phyloP scores from a whole-genome alignment of 208 protist genomes.

The Plasmodiophora brassicae region DNA sequence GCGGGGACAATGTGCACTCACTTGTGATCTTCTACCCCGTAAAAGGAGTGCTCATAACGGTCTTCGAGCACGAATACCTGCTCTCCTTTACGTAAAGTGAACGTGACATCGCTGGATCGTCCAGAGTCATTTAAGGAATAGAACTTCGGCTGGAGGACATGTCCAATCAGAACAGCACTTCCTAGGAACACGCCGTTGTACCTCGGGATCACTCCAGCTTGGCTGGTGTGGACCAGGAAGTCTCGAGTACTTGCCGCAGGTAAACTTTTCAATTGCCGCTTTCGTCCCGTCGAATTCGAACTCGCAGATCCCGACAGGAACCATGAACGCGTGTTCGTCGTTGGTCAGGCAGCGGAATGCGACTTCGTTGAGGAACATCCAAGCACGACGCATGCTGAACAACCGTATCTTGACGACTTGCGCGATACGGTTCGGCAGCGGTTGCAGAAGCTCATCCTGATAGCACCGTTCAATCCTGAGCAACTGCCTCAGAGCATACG shows the following conservation, averaged over 20 bases:
- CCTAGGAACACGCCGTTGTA: neutral
- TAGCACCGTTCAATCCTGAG: slow-evolving; percentile 9
- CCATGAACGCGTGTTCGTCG: neutral
- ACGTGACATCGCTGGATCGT: no score
- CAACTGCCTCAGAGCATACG: neutral
- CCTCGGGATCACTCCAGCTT: neutral
- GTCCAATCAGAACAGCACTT: no score
- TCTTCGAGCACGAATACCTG: slow-evolving; percentile 13
- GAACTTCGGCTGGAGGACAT: no score
- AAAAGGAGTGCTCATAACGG: neutral
- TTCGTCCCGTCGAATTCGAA: neutral
- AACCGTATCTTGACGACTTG: neutral
- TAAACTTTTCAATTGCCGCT: neutral
- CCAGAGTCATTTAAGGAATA: no score
- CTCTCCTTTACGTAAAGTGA: no score
- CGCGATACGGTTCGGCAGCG: neutral
- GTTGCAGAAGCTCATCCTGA: neutral
- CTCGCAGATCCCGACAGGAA: neutral
- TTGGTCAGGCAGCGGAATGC: neutral
- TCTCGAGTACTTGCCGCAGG: neutral
- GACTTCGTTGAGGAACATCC: neutral
- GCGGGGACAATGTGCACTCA: no score
- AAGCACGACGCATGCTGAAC: slow-evolving; percentile 2
- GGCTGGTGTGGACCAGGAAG: neutral
- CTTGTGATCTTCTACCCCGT: slow-evolving; percentile 3